phyloP scores from a whole-genome alignment of 257 asterid species.

The Solanum commersonii region DNA sequence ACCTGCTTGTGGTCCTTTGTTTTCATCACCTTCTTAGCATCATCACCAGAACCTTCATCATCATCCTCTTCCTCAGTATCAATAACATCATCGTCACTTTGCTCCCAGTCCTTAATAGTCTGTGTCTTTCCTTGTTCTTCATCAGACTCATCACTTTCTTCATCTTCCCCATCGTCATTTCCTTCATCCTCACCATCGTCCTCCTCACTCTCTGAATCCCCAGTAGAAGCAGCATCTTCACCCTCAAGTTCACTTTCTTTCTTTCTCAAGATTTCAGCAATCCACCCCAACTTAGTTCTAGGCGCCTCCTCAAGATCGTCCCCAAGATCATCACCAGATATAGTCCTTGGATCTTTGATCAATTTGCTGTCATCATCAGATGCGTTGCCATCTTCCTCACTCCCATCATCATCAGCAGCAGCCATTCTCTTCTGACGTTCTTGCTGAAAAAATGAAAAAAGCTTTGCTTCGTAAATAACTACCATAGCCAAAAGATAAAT shows the following conservation, averaged over 20 bases:
- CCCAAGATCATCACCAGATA: constrained; percentile 97
- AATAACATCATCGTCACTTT: constrained; percentile 75
- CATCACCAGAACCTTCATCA: constrained; percentile 23
- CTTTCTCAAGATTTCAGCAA: constrained; percentile 38
- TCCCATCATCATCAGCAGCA: constrained; percentile 59
- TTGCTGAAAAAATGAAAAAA: constrained; percentile 33
- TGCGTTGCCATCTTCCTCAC: constrained; percentile 50
- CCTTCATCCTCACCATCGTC: constrained; percentile 18
- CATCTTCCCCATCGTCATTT: constrained; percentile 40
- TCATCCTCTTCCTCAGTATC: constrained; percentile 40
- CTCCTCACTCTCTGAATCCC: constrained; percentile 27
- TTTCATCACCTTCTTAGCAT: constrained; percentile 7
- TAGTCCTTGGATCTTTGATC: constrained; percentile 21
- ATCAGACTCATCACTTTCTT: constrained; percentile 26
- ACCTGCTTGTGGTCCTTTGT: constrained; percentile 13
- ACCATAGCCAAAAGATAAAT: not conserved
- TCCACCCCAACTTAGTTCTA: constrained; percentile 46
- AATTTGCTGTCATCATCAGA: constrained; percentile 42
- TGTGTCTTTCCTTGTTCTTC: constrained; percentile 24
- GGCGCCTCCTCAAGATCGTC: constrained; percentile 49
- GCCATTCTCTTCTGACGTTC: constrained; percentile 85
- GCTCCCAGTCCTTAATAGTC: constrained; percentile 89
- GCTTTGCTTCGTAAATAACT: not conserved
- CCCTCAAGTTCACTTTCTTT: constrained; percentile 6
- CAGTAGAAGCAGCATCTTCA: constrained; percentile 5